Evolutionary conservation across 1,139 yeast species (phyloP).

Genomic region (Lodderomyces parapsilosis): DNA sequence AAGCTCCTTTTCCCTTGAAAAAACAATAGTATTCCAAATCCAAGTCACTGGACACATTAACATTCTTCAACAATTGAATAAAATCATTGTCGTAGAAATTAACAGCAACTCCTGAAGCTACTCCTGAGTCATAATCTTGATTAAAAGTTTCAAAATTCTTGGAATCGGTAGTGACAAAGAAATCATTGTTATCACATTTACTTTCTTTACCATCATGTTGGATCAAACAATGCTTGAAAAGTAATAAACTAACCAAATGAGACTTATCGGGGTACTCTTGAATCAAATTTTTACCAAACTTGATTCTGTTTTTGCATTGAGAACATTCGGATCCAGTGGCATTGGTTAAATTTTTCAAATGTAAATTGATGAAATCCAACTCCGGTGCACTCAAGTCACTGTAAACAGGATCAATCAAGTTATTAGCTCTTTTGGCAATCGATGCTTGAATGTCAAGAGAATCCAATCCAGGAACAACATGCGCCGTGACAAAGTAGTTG

Average conservation of each 20-base stretch:
- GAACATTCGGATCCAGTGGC: conserved; percentile 36
- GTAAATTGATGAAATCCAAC: conserved; percentile 30
- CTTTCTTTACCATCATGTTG: conserved; percentile 29
- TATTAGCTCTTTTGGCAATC: conserved; percentile 18
- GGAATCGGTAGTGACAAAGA: conserved; percentile 38
- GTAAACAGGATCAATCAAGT: conserved; percentile 25
- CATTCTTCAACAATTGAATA: conserved; percentile 33
- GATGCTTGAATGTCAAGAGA: conserved; percentile 20
- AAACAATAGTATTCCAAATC: conserved; percentile 37
- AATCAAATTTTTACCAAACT: conserved; percentile 28
- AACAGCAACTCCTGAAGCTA: conserved; percentile 22
- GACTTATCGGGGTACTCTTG: conserved; percentile 31
- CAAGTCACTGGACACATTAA: conserved; percentile 37
- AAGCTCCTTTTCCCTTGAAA: conserved; percentile 23
- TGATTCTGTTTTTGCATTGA: conserved; percentile 35
- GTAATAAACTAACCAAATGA: conserved; percentile 36
- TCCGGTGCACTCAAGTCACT: conserved; percentile 25
- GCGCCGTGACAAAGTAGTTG: conserved; percentile 10
- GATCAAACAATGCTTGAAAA: conserved; percentile 37
- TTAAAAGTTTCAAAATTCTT: conserved; percentile 18
- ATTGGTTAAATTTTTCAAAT: conserved; percentile 24
- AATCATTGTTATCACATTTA: conserved; percentile 36
- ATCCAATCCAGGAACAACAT: conserved; percentile 22
- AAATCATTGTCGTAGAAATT: conserved; percentile 42
- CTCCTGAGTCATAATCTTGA: conserved; percentile 24